Conservation (phyloP, 805 yeast genomes). For the Ascoidea asiatica region DNA sequence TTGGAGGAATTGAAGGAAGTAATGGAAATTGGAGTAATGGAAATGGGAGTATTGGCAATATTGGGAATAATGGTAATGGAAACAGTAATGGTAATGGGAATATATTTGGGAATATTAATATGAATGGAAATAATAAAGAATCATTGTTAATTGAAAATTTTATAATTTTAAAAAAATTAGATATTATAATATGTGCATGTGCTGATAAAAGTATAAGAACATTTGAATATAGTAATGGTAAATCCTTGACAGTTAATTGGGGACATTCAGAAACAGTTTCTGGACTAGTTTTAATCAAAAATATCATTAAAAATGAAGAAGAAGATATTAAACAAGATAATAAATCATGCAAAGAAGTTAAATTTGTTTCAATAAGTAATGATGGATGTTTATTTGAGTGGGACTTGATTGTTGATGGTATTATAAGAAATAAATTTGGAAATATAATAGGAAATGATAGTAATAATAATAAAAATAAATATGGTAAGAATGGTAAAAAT, state of each 20-base stretch:
- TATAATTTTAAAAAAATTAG: constrained; percentile 16
- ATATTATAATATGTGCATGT: constrained; percentile 25
- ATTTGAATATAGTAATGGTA: constrained; percentile 32
- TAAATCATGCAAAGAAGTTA: not conserved
- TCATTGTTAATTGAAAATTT: constrained; percentile 32
- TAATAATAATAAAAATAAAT: not conserved
- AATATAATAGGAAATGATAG: not conserved
- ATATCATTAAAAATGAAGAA: constrained; percentile 5
- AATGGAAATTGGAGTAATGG: too few species aligned
- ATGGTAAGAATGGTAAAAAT: constrained; percentile 2
- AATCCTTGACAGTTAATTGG: constrained; percentile 37
- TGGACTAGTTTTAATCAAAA: constrained; percentile 20
- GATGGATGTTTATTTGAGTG: constrained; percentile 46
- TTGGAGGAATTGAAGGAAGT: too few species aligned
- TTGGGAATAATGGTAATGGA: too few species aligned
- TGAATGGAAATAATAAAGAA: too few species aligned
- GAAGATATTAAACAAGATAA: not conserved
- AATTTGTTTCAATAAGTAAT: constrained; percentile 29
- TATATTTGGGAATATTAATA: too few species aligned
- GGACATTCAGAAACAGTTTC: constrained; percentile 43
- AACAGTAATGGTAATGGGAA: too few species aligned
- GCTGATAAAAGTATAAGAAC: constrained; percentile 45
- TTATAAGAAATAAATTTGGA: not conserved
- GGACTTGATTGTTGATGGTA: constrained; percentile 14
- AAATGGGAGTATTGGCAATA: too few species aligned